Conservation (phyloP, 805 yeast species). For the Candida coquimbonensis region DNA sequence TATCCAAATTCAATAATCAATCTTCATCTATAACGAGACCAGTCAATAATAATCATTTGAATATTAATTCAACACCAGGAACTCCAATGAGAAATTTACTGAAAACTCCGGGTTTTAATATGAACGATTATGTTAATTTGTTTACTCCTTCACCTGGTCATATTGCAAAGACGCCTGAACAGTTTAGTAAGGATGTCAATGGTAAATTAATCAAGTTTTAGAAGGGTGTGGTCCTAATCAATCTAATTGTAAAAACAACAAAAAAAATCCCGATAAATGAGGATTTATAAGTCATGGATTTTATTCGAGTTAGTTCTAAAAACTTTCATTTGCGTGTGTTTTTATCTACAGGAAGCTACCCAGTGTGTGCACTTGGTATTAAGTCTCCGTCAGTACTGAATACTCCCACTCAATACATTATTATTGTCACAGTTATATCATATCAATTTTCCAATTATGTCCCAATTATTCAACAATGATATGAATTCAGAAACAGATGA, state of each 20-base stretch:
- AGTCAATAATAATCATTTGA: slow-evolving; percentile 1
- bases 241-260: too few species aligned
- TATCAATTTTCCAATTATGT: too few species aligned
- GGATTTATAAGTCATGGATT: not conserved
- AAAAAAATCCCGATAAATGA: not conserved
- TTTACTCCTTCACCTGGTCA: slow-evolving; percentile 62
- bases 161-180: slow-evolving; percentile 29
- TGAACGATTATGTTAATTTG: slow-evolving; percentile 76
- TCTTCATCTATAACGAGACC: slow-evolving; percentile 12
- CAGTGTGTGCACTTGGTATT: too few species aligned
- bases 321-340: too few species aligned
- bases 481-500: too few species aligned
- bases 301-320: too few species aligned
- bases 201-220: slow-evolving; percentile 22
- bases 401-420: too few species aligned
- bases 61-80: slow-evolving; percentile 15
- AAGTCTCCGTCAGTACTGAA: too few species aligned
- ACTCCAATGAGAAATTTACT: slow-evolving; percentile 24
- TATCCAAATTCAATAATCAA: slow-evolving; percentile 2
- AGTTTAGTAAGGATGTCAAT: slow-evolving; percentile 19
- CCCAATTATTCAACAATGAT: too few species aligned
- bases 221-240: not conserved
- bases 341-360: too few species aligned
- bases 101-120: slow-evolving; percentile 64
- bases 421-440: too few species aligned